phyloP scores from a whole-genome alignment of 2,329 filamentous ascomycete genomes.

The Xylaria polymorpha region DNA sequence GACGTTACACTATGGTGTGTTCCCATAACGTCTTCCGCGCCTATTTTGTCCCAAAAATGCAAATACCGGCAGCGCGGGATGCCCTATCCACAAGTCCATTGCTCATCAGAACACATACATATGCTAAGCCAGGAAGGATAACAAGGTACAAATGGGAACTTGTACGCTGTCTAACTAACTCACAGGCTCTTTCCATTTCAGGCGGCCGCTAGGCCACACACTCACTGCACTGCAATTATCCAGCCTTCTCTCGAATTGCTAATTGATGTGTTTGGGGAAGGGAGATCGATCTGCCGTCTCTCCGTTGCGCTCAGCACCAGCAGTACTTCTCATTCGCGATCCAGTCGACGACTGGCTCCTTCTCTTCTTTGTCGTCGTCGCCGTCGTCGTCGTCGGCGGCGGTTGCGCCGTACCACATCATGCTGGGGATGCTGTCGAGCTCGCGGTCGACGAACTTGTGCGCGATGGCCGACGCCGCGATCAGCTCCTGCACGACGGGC shows the following conservation, averaged over 20 bases:
- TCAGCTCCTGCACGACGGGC: conserved; percentile 60
- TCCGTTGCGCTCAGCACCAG: conserved; percentile 71
- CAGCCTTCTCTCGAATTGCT: too few relatives aligned
- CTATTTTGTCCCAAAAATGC: not conserved
- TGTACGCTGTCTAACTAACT: not conserved
- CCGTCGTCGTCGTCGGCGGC: conserved; percentile 47
- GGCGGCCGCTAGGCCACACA: too few relatives aligned
- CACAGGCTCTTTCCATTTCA: not conserved
- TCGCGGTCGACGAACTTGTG: conserved; percentile 67
- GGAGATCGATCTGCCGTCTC: not conserved
- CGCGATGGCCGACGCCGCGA: conserved; percentile 61
- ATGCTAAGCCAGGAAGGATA: not conserved
- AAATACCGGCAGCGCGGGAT: not conserved
- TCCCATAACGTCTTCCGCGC: not conserved
- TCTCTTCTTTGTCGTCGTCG: too few relatives aligned
- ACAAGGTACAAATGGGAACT: not conserved
- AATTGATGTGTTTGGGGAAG: not conserved
- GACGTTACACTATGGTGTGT: not conserved
- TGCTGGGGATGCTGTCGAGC: conserved; percentile 73
- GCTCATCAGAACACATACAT: not conserved
- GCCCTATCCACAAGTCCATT: not conserved
- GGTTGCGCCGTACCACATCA: conserved; percentile 74
- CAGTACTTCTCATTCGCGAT: conserved; percentile 80
- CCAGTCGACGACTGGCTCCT: conserved; percentile 71
- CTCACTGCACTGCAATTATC: too few relatives aligned